phyloP scores from a whole-genome alignment of 768 basidiomycete genomes.

The Hirschioporus abietinus region DNA sequence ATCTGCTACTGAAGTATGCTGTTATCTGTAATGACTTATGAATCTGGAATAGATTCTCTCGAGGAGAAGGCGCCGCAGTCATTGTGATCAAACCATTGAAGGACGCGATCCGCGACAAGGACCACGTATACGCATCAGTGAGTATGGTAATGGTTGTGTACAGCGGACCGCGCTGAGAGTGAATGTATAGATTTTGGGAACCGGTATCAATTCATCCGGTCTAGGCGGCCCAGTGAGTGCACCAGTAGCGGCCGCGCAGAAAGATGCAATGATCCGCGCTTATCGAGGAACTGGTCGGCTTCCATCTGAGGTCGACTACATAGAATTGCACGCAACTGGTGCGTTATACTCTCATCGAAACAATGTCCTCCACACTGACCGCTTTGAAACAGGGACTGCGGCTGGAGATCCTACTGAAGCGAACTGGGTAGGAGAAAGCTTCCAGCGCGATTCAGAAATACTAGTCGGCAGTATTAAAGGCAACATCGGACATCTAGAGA shows the following conservation, averaged over 20 bases:
- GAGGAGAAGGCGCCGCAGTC: constrained; percentile 32
- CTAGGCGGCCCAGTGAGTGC: constrained; percentile 31
- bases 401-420: constrained; percentile 46
- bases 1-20: not conserved
- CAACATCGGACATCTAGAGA: constrained; percentile 41
- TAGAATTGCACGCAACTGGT: constrained; percentile 47
- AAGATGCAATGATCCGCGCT: constrained; percentile 31
- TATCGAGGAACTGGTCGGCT: constrained; percentile 25
- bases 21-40: not conserved
- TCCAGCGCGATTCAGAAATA: constrained; percentile 28
- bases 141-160: too few relatives aligned
- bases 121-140: constrained; percentile 25
- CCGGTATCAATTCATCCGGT: constrained; percentile 33
- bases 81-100: constrained; percentile 37
- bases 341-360: not conserved
- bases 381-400: constrained; percentile 28
- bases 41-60: constrained; percentile 6
- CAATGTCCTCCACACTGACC: not conserved
- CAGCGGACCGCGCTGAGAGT: not conserved
- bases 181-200: constrained; percentile 34
- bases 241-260: constrained; percentile 33
- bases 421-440: constrained; percentile 30
- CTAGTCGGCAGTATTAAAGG: constrained; percentile 41
- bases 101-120: constrained; percentile 32
- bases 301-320: constrained; percentile 40